Base-by-base conservation (phyloP, 2,329 filamentous ascomycete genomes). In the Anisogramma anomala region DNA sequence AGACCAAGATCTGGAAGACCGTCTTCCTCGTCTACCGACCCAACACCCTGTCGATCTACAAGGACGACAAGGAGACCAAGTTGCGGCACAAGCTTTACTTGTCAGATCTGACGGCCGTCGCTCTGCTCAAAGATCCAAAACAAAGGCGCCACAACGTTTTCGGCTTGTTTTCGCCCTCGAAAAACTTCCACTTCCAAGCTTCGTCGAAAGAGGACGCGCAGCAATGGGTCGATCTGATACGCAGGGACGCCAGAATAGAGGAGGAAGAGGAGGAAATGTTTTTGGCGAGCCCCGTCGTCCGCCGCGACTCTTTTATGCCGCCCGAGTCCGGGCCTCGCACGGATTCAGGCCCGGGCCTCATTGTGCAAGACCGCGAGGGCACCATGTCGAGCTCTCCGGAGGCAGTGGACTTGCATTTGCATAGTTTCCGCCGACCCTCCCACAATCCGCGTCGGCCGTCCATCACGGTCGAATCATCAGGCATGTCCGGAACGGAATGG, bases 1-100 rank as follows among this genome's bases (percentile, higher is more conserved):
- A 89, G 68, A 96, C 89, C 46, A 94, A 93, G 78, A 79, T 83
- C 48, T 98, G 91, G 91, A 94, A 94, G 64, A 70, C 81, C 5
- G 78, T 88, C 47, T 91, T 84, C 62, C 70, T 96, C 31, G 91
- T 98, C 30, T 74, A 98, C 33, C 82, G 91, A 48, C 88, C 89
- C 1, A 93, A 91, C 53, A 75, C 84, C 15, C 73, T 98, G 25
- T 95, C 84, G 38, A 80, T 95, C 47, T 98, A 98, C 72, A 93
- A 89, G 62, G 83, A 89, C 57, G 77, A 84, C 53, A 84, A 88
- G 53, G 88, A 95, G 64, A 84, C 82, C 53, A 88, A 88, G 59
- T 74, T 98, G 32, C 82, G 85, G 39, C 82, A 93, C 55, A 88
- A 94, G 57, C 78, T 98, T 54, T 79, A 80, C 55, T 74, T 96